Percentiles rank a stretch among this genome's conserved stretches.
These are phyloP conservation scores for Boechera stricta DNA, from an alignment of 345 rosid species.

Conservation along the genomic window DNA sequence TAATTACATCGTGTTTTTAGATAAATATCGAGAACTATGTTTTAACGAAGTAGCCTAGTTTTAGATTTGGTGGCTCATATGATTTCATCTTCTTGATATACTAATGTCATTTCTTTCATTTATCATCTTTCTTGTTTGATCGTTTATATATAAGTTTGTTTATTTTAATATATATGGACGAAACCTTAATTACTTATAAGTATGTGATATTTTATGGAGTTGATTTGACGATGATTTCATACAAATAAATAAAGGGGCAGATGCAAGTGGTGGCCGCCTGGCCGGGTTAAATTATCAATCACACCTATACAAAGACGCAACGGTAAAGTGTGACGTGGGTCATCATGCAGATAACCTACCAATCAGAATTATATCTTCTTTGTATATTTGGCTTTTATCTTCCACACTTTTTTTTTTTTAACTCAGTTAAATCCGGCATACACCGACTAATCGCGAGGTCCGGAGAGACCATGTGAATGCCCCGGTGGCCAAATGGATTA, in stretches of 20 bases:
- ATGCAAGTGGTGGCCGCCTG: conserved; percentile 12
- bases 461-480: too few relatives aligned
- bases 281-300: conserved; percentile 22
- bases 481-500: too few relatives aligned
- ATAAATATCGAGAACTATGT: not conserved
- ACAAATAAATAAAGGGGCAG: conserved; percentile 8
- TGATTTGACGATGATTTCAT: conserved; percentile 23
- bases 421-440: too few relatives aligned
- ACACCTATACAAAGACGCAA: conserved; percentile 24
- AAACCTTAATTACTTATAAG: not conserved
- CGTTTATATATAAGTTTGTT: too few relatives aligned
- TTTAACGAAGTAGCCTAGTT: not conserved
- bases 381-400: conserved; percentile 1
- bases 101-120: not conserved
- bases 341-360: conserved; percentile 45
- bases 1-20: not conserved
- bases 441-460: too few relatives aligned
- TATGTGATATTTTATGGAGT: not conserved
- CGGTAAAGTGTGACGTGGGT: conserved; percentile 23
- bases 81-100: not conserved
- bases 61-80: not conserved
- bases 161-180: not conserved
- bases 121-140: too few relatives aligned
- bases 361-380: conserved; percentile 25
- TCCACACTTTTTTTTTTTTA: not conserved